Conservation (phyloP, 2,329 filamentous ascomycete species). For the Arthrobotrys entomopaga region DNA sequence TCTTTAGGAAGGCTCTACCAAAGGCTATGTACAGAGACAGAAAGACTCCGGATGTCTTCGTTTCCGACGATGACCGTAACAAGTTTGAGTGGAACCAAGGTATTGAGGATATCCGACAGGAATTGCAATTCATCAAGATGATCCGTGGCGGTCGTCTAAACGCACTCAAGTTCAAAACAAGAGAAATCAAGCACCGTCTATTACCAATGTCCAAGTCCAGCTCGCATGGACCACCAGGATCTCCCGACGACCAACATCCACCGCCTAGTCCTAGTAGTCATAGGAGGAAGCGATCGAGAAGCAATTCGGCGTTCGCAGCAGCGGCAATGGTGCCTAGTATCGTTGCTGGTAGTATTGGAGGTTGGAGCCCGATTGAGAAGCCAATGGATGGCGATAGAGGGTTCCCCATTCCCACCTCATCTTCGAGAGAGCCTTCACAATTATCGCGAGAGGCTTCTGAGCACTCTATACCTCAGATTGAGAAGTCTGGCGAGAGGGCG, state of each 20-base stretch:
- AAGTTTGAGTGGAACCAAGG: constrained; percentile 76
- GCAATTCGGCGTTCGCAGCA: constrained; percentile 69
- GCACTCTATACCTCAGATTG: constrained; percentile 12
- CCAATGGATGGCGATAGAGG: constrained; percentile 30
- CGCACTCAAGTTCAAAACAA: constrained; percentile 73
- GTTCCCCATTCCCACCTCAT: constrained; percentile 27
- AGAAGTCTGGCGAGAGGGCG: constrained; percentile 4
- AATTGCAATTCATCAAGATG: constrained; percentile 81
- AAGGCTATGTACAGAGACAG: constrained; percentile 54
- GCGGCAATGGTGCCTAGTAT: constrained; percentile 61
- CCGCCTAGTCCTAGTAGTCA: constrained; percentile 69
- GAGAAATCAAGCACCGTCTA: constrained; percentile 74
- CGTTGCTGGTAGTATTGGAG: constrained; percentile 59
- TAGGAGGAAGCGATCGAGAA: constrained; percentile 73
- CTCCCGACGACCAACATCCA: constrained; percentile 71
- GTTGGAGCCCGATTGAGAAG: constrained; percentile 59
- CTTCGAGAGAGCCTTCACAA: constrained; percentile 42
- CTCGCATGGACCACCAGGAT: constrained; percentile 70
- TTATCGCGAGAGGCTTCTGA: constrained; percentile 40
- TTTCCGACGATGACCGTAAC: constrained; percentile 73
- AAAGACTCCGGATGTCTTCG: constrained; percentile 65
- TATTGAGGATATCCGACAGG: constrained; percentile 79
- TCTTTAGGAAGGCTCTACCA: constrained; percentile 66
- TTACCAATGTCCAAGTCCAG: constrained; percentile 74
- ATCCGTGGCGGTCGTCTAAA: constrained; percentile 85